Evolutionary conservation across 495 filamentous ascomycete species (phyloP).

Genomic region (Penicillium simplicissimum): DNA sequence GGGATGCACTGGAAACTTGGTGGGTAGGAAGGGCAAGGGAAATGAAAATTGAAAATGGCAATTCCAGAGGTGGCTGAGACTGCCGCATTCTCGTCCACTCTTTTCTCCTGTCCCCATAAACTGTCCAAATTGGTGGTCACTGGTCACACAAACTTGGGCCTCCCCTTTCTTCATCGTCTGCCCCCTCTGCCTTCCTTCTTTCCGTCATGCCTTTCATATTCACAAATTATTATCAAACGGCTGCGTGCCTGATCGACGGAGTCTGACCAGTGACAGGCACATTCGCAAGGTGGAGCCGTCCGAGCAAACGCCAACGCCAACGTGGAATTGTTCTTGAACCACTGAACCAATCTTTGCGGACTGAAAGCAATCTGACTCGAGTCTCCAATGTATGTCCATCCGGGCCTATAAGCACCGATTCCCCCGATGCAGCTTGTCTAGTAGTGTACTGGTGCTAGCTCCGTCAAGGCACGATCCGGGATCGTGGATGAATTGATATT

Average conservation of each 20-base stretch:
- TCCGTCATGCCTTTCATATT: not conserved
- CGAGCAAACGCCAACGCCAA: conserved; percentile 11
- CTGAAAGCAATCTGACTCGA: not conserved
- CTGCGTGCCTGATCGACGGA: conserved; percentile 31
- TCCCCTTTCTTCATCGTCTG: not conserved
- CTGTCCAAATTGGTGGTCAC: no score
- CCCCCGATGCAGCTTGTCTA: conserved; percentile 2
- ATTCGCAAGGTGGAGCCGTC: conserved; percentile 17
- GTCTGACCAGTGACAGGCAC: no score
- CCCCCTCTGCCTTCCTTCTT: not conserved
- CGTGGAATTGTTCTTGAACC: no score
- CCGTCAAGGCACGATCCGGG: not conserved
- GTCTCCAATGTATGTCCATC: no score
- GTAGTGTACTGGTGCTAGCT: not conserved
- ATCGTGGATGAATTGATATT: not conserved
- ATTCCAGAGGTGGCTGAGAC: not conserved
- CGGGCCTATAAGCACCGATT: conserved; percentile 2
- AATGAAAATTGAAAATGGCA: not conserved
- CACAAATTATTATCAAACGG: not conserved
- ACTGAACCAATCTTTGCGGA: no score
- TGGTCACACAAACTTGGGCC: not conserved
- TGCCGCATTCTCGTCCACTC: not conserved
- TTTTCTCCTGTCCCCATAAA: no score
- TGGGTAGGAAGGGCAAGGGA: not conserved
- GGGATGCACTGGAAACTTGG: not conserved